Conservation (phyloP, 352 stramenopile genomes). For the Pythium pyrilobum region DNA sequence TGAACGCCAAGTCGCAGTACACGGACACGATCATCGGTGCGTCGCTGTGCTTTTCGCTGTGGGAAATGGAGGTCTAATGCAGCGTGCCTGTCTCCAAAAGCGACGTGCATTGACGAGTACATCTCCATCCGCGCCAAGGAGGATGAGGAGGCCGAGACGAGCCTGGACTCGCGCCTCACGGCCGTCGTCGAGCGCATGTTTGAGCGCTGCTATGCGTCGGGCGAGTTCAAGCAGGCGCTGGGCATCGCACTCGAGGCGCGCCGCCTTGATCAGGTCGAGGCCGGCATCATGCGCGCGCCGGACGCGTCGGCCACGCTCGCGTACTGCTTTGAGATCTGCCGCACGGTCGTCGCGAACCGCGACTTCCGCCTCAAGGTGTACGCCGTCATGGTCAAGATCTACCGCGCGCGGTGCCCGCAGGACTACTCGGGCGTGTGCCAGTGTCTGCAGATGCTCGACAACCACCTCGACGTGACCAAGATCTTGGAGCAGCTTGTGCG, state of each 20-base stretch:
- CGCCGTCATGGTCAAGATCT: constrained; percentile 86
- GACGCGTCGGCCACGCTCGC: constrained; percentile 75
- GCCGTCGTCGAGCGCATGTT: constrained; percentile 98
- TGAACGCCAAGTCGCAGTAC: constrained; percentile 92
- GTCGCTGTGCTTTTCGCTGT: neutral
- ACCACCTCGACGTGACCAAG: constrained; percentile 76
- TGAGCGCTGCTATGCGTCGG: constrained; percentile 93
- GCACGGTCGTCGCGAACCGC: constrained; percentile 90
- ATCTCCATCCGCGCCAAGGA: constrained; percentile 83
- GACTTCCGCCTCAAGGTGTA: constrained; percentile 95
- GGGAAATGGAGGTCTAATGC: too few species aligned
- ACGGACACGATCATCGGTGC: constrained; percentile 95
- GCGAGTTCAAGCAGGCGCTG: constrained; percentile 94
- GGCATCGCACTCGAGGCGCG: constrained; percentile 96
- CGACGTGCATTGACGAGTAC: constrained; percentile 97
- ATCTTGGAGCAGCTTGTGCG: constrained; percentile 87
- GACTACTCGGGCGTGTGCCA: constrained; percentile 80
- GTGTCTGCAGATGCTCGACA: constrained; percentile 87
- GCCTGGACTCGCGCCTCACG: constrained; percentile 89
- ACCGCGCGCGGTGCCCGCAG: constrained; percentile 49
- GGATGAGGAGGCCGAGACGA: constrained; percentile 64
- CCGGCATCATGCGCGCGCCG: constrained; percentile 84
- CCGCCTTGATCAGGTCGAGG: constrained; percentile 90
- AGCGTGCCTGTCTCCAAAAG: too few species aligned
- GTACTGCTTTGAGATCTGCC: constrained; percentile 93